Percentiles rank a stretch among this genome's conserved stretches.
Evolutionary conservation across 345 rosid genomes (phyloP).

Genomic region (Citrus inodora): DNA sequence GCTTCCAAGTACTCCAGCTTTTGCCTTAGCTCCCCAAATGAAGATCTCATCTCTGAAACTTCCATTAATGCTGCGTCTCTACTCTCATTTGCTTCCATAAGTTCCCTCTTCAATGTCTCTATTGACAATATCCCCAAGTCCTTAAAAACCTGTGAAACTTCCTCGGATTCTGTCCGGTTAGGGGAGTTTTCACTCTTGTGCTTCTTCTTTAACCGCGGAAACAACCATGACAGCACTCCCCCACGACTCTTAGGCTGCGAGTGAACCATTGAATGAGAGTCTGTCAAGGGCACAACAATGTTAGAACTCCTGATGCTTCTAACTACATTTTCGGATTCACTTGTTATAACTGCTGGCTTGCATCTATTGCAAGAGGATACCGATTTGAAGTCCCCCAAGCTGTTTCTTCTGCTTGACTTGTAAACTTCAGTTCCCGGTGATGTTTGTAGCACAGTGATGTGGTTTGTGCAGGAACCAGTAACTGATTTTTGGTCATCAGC

Average conservation of each 20-base stretch:
- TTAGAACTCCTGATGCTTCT: conserved; percentile 57
- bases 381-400: conserved; percentile 57
- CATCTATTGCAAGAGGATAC: conserved; percentile 68
- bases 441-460: conserved; percentile 29
- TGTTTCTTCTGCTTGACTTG: conserved; percentile 50
- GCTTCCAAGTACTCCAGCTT: conserved; percentile 82
- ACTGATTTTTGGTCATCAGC: conserved; percentile 55
- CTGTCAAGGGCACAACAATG: conserved; percentile 67
- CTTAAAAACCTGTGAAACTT: conserved; percentile 60
- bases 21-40: conserved; percentile 63
- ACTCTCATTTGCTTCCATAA: conserved; percentile 72
- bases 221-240: conserved; percentile 77
- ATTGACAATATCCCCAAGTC: conserved; percentile 54
- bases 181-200: conserved; percentile 64
- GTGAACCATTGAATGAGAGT: conserved; percentile 56
- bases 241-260: conserved; percentile 61
- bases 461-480: conserved; percentile 41
- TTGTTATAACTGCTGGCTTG: conserved; percentile 45
- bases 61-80: conserved; percentile 71
- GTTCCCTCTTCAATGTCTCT: conserved; percentile 67
- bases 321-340: conserved; percentile 34
- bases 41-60: conserved; percentile 75
- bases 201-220: conserved; percentile 76
- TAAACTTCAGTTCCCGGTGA: conserved; percentile 46
- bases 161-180: conserved; percentile 68